phyloP scores from a whole-genome alignment of 495 filamentous ascomycete species.

The Aspergillus heteromorphus region DNA sequence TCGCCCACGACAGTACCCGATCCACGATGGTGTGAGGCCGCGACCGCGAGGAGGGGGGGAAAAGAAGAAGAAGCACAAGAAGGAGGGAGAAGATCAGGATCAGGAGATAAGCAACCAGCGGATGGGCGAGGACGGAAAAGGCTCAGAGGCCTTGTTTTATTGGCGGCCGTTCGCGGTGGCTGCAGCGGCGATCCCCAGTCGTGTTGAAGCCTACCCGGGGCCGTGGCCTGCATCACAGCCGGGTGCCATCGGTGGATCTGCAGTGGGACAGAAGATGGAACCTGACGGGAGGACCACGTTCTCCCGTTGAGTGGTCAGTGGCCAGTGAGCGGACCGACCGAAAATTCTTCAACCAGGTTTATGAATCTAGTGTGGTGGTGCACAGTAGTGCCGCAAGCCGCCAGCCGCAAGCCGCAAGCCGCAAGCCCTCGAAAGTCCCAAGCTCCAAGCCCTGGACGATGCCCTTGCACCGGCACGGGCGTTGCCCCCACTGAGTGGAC shows the following conservation, averaged over 20 bases:
- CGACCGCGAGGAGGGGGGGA: not conserved
- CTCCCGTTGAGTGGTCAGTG: not conserved
- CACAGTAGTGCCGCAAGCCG: not conserved
- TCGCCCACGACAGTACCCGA: not conserved
- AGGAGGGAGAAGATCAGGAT: not conserved
- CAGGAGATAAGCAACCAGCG: not conserved
- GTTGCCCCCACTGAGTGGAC: not conserved
- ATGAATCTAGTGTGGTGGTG: not conserved
- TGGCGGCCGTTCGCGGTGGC: not conserved
- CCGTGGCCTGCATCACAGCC: constrained; percentile 3
- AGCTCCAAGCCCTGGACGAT: not conserved
- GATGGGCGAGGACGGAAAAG: not conserved
- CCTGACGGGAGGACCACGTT: not conserved
- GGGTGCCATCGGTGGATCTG: not conserved
- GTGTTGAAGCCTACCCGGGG: constrained; percentile 2
- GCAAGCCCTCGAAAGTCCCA: not conserved
- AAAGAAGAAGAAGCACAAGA: not conserved
- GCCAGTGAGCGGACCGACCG: not conserved
- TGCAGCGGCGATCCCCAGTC: not conserved
- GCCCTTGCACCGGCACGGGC: not conserved
- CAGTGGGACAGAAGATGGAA: not conserved
- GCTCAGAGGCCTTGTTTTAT: not conserved
- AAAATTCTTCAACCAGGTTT: constrained; percentile 1
- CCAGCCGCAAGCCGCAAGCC: no score
- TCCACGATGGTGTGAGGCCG: not conserved